These are phyloP conservation scores for Mallotus repandus DNA, from an alignment of 441 rosid species.

Conservation along the genomic window DNA sequence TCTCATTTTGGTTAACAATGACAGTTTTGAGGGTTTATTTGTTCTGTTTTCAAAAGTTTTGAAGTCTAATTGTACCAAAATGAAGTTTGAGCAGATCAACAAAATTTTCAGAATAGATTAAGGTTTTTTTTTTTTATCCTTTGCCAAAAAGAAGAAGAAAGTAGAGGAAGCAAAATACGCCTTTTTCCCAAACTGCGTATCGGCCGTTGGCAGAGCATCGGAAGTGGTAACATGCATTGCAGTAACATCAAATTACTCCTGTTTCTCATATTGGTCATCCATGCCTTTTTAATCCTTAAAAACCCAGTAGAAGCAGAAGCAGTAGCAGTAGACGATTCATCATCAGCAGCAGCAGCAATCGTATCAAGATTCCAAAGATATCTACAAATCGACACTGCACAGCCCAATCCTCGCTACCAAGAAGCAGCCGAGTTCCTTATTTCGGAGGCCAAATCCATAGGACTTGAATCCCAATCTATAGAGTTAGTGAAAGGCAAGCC, in stretches of 20 bases:
- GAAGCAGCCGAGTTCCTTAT: conserved; percentile 56
- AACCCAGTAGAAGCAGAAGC: neutral
- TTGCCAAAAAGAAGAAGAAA: too few relatives aligned
- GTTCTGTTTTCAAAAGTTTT: too few relatives aligned
- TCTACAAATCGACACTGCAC: conserved; percentile 88
- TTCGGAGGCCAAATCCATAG: conserved; percentile 62
- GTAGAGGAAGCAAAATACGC: too few relatives aligned
- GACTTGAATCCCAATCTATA: conserved; percentile 53
- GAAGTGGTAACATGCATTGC: neutral
- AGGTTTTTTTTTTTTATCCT: too few relatives aligned
- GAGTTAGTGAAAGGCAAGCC: conserved; percentile 73
- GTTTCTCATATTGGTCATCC: neutral
- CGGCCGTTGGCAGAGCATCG: too few relatives aligned
- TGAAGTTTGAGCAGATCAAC: too few relatives aligned
- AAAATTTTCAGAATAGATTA: too few relatives aligned
- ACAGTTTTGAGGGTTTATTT: too few relatives aligned
- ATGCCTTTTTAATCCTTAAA: conserved; percentile 1
- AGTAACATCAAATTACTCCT: neutral
- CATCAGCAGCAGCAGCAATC: conserved; percentile 21
- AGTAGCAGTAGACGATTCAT: conserved; percentile 7
- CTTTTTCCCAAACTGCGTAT: too few relatives aligned
- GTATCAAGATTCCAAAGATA: conserved; percentile 76
- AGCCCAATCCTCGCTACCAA: conserved; percentile 69
- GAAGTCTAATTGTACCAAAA: too few relatives aligned
- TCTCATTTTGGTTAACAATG: too few relatives aligned